Conservation (phyloP, 371 early-diverging fungal genomes). For the Batrachochytrium dendrobatidis region DNA sequence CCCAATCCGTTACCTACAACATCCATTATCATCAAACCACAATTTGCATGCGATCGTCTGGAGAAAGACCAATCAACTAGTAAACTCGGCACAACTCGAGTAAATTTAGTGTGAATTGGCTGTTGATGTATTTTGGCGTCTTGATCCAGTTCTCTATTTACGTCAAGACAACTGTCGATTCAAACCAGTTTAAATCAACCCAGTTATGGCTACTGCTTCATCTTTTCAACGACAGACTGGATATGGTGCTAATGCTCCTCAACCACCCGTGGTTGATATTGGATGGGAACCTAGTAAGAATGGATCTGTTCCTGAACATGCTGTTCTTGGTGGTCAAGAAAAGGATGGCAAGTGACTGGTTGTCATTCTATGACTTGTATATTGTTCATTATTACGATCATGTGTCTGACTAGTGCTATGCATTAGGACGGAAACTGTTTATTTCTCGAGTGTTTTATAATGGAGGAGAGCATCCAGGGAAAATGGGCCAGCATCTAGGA, state of each 20-base stretch:
- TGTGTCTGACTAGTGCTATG: neutral
- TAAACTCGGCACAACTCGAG: too few relatives aligned
- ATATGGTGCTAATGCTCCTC: neutral
- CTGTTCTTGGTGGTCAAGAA: neutral
- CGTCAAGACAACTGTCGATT: too few relatives aligned
- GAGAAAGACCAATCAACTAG: too few relatives aligned
- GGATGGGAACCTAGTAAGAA: neutral
- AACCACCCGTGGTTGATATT: neutral
- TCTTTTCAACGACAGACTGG: too few relatives aligned
- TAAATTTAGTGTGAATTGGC: too few relatives aligned
- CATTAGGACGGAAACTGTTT: neutral
- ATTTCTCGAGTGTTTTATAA: neutral
- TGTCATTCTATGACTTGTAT: neutral
- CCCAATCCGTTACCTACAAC: too few relatives aligned
- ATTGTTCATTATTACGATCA: neutral
- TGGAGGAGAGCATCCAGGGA: neutral
- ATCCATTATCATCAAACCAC: too few relatives aligned
- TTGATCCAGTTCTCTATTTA: too few relatives aligned
- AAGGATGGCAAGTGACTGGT: neutral
- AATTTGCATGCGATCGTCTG: too few relatives aligned
- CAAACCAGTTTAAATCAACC: too few relatives aligned
- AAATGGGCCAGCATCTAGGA: neutral
- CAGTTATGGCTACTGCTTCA: too few relatives aligned
- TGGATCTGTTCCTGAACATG: neutral
- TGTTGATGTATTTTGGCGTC: too few relatives aligned